phyloP scores from a whole-genome alignment of 2,329 filamentous ascomycete species.

The Penicillium janthinellum region DNA sequence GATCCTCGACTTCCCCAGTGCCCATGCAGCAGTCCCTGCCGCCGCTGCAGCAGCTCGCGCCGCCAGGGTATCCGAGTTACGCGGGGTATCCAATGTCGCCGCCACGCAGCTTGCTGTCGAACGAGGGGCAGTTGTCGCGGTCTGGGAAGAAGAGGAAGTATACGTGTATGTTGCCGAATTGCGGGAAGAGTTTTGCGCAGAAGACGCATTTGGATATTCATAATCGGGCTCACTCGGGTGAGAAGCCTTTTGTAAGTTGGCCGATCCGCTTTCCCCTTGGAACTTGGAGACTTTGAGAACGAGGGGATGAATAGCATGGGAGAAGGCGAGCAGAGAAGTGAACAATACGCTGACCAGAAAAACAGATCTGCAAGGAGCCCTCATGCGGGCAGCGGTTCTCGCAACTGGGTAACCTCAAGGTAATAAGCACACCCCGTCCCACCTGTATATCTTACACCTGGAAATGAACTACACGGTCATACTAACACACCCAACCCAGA shows the following conservation, averaged over 20 bases:
- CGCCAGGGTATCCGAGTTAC: slow-evolving; percentile 28
- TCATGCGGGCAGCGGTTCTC: slow-evolving; percentile 80
- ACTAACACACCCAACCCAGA: slow-evolving; percentile 52
- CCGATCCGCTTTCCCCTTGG: too few species aligned
- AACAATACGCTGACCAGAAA: slow-evolving; percentile 5
- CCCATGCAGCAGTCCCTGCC: slow-evolving; percentile 37
- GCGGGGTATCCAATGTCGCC: slow-evolving; percentile 30
- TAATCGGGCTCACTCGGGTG: slow-evolving; percentile 81
- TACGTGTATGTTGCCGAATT: slow-evolving; percentile 71
- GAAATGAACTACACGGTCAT: too few species aligned
- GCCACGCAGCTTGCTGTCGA: slow-evolving; percentile 27
- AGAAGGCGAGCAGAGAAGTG: neutral
- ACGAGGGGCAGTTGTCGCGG: slow-evolving; percentile 40
- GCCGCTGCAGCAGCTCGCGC: slow-evolving; percentile 38
- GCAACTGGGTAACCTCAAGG: slow-evolving; percentile 87
- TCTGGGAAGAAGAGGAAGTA: slow-evolving; percentile 62
- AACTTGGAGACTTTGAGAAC: too few species aligned
- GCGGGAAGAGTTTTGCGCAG: slow-evolving; percentile 81
- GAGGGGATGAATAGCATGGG: too few species aligned
- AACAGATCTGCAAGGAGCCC: slow-evolving; percentile 67
- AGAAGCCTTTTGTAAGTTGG: slow-evolving; percentile 80
- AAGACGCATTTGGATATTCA: slow-evolving; percentile 95
- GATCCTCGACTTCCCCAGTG: slow-evolving; percentile 9
- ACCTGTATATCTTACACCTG: neutral
- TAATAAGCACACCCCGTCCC: slow-evolving; percentile 40